Evolutionary conservation across 192 early-diverging fungal genomes (phyloP).

Genomic region (Rhizoclosmatium sp.): DNA sequence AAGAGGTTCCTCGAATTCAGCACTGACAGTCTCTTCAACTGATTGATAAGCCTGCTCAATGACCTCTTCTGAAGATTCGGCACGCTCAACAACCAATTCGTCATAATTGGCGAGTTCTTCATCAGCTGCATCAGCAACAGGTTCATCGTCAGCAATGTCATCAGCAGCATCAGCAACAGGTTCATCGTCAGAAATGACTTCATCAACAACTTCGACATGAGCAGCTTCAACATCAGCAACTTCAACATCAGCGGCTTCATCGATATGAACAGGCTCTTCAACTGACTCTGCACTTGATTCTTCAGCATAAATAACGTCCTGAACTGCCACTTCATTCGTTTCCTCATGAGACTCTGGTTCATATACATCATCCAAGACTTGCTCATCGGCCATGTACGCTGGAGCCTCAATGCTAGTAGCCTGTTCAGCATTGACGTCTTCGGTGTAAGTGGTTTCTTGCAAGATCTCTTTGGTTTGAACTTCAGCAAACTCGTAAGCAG

Average conservation of each 20-base stretch:
- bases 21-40: not conserved
- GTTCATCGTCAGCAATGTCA: not conserved
- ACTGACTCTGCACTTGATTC: not conserved
- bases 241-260: not conserved
- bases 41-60: too few relatives aligned
- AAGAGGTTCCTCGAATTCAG: not conserved
- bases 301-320: constrained; percentile 5
- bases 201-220: not conserved
- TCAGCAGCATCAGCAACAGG: not conserved
- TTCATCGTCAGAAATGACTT: not conserved
- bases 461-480: too few relatives aligned
- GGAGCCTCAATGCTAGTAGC: not conserved
- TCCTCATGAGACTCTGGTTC: not conserved
- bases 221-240: not conserved
- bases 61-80: too few relatives aligned
- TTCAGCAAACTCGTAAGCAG: not conserved
- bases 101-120: not conserved
- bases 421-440: not conserved
- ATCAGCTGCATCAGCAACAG: not conserved
- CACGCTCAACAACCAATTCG: too few relatives aligned
- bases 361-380: not conserved
- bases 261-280: not conserved
- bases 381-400: not conserved
- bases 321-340: not conserved
- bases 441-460: too few relatives aligned